Evolutionary conservation across 345 rosid species (phyloP), one percentile per base, ranked within the genome.

Genomic region (Hypericum androsaemum): DNA sequence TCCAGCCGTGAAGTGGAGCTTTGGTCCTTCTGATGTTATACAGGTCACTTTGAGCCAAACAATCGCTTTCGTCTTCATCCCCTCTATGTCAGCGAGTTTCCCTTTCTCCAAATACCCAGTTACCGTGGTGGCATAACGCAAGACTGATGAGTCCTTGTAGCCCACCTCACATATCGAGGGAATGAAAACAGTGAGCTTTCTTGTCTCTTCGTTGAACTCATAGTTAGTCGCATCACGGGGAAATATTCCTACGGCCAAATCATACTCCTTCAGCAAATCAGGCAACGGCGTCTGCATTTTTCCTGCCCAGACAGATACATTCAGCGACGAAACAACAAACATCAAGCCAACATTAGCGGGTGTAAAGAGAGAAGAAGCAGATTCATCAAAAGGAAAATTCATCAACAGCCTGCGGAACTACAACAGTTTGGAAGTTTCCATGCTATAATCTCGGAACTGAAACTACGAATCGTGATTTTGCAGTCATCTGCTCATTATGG

Each of bases 91-190:
- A 0, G 69, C 77, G 6, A 92, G 75, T 72, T 83, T 88, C 35
- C 97, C 94, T 73, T 83, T 85, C 80, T 78, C 86, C 7, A 88
- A 68, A 60, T 81, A 76, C 39, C 83, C 95, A 0, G 87, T 79
- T 38, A 88, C 86, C 0, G 74, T 62, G 10, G 84, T 80, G 28
- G 68, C 58, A 67, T 88, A 88, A 32, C 94, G 82, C 63, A 92
- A 49, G 7, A 83, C 94, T 0, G 98, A 85, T 16, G 88, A 75
- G 69, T 92, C 97, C 61, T 64, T 85, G 71, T 85, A 92, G 40
- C 97, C 96, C 50, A 88, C 94, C 68, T 92, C 98, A 40, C 94
- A 85, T n/a, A n/a, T n/a, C n/a, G n/a, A 51, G 0, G 98, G 98
- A 53, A 92, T 76, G 63, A 74, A 80, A 43, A 92, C 95, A 12